Evolutionary conservation across 2,329 filamentous ascomycete species (phyloP).

Genomic region (Westerdykella aurantiaca): DNA sequence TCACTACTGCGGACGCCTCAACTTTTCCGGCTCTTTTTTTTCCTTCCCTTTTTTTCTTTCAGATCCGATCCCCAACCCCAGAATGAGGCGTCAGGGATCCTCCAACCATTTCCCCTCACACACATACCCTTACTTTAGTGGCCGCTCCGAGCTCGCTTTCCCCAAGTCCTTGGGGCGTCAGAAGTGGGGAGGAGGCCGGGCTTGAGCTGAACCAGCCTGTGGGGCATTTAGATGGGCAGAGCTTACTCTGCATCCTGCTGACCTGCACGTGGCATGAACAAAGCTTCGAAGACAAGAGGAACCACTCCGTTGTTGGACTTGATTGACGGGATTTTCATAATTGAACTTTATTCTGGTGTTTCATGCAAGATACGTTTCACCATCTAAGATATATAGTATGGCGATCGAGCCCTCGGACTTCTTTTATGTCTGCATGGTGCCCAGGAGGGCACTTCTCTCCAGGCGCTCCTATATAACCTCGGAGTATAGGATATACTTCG

Average conservation of each 20-base stretch:
- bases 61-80: not conserved
- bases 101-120: not conserved
- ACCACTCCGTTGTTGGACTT: constrained; percentile 1
- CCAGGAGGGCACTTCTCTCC: not conserved
- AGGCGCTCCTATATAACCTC: constrained; percentile 1
- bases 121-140: no score
- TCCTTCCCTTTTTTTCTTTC: not conserved
- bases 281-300: not conserved
- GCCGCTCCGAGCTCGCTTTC: no score
- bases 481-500: constrained; percentile 9
- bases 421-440: constrained; percentile 9
- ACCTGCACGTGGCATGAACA: no score
- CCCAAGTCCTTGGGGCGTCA: no score
- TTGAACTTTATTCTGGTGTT: constrained; percentile 11
- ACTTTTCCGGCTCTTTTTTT: not conserved
- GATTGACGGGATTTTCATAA: constrained; percentile 11
- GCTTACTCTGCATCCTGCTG: no score
- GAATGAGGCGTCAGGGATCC: not conserved
- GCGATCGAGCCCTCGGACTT: constrained; percentile 10
- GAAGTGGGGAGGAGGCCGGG: no score
- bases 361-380: constrained; percentile 9
- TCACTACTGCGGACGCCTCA: not conserved
- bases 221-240: no score
- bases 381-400: constrained; percentile 9
- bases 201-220: no score